phyloP scores from a whole-genome alignment of 1,139 yeast genomes.

The Saccharomyces hybrid region DNA sequence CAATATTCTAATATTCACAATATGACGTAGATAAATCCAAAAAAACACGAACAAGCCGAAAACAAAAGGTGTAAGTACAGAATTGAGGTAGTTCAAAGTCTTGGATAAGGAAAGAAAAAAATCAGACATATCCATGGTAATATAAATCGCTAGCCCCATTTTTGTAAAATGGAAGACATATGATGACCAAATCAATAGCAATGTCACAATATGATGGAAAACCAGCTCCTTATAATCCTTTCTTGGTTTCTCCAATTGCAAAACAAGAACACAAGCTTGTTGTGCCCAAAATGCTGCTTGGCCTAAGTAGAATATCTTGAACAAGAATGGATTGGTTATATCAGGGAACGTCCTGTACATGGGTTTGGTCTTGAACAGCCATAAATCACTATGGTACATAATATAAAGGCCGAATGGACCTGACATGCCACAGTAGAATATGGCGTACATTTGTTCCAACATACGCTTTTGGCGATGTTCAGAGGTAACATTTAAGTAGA shows the following conservation, averaged over 20 bases:
- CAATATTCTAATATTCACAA: conserved; percentile 66
- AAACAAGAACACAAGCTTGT: conserved; percentile 71
- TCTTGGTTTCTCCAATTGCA: conserved; percentile 90
- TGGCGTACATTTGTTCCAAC: conserved; percentile 86
- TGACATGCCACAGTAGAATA: conserved; percentile 69
- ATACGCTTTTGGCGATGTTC: conserved; percentile 66
- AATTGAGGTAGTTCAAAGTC: conserved; percentile 70
- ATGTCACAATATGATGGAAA: conserved; percentile 87
- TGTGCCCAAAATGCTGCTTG: conserved; percentile 98
- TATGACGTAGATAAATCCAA: conserved; percentile 90
- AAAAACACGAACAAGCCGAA: conserved; percentile 57
- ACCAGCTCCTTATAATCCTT: conserved; percentile 87
- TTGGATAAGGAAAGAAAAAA: conserved; percentile 80
- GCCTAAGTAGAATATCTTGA: conserved; percentile 76
- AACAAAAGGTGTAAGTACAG: conserved; percentile 54
- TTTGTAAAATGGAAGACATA: conserved; percentile 93
- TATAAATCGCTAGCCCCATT: conserved; percentile 85
- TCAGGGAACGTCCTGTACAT: conserved; percentile 83
- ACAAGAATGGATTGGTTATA: conserved; percentile 56
- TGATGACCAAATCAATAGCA: conserved; percentile 77
- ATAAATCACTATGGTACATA: conserved; percentile 73
- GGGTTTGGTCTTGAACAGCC: conserved; percentile 80
- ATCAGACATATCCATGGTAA: conserved; percentile 95
- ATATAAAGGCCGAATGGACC: conserved; percentile 88
- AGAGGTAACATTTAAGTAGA: conserved; percentile 43